phyloP scores from a whole-genome alignment of 2,329 filamentous ascomycete genomes.

The Aureobasidium musti region DNA sequence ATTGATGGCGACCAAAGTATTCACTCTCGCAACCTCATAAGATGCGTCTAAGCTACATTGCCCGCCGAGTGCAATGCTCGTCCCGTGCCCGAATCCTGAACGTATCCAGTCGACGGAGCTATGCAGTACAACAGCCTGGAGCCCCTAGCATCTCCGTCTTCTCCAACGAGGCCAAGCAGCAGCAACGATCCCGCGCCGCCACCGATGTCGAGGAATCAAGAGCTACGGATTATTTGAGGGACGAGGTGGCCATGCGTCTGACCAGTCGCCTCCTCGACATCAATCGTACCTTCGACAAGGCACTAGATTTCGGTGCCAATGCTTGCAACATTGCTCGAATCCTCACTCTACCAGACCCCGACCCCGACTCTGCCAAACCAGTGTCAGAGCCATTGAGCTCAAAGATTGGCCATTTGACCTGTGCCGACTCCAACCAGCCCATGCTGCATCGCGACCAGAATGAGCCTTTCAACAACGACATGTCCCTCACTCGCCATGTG shows the following conservation, averaged over 20 bases:
- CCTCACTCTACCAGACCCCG: conserved; percentile 63
- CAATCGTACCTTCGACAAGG: conserved; percentile 79
- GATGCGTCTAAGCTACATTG: conserved; percentile 14
- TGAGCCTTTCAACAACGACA: conserved; percentile 70
- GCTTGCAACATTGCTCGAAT: conserved; percentile 90
- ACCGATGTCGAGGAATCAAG: conserved; percentile 69
- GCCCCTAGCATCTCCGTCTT: conserved; percentile 85
- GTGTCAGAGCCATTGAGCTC: conserved; percentile 66
- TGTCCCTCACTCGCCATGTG: conserved; percentile 73
- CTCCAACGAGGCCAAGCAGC: conserved; percentile 81
- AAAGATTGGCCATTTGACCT: conserved; percentile 72
- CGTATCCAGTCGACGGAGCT: conserved; percentile 43
- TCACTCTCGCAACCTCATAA: background rate
- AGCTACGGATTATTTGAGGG: conserved; percentile 86
- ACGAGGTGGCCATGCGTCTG: conserved; percentile 82
- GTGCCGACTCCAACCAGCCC: conserved; percentile 75
- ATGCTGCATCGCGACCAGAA: conserved; percentile 79
- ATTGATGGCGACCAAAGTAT: background rate
- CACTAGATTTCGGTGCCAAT: conserved; percentile 92
- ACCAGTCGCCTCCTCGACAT: conserved; percentile 90
- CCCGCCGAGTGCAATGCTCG: conserved; percentile 23
- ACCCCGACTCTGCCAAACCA: conserved; percentile 64
- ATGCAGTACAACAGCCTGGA: conserved; percentile 77
- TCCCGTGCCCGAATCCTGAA: background rate
- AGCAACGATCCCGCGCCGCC: conserved; percentile 87